Evolutionary conservation across 768 basidiomycete species (phyloP), one percentile per base, ranked within the genome.

Genomic region (Amanita inopinata): DNA sequence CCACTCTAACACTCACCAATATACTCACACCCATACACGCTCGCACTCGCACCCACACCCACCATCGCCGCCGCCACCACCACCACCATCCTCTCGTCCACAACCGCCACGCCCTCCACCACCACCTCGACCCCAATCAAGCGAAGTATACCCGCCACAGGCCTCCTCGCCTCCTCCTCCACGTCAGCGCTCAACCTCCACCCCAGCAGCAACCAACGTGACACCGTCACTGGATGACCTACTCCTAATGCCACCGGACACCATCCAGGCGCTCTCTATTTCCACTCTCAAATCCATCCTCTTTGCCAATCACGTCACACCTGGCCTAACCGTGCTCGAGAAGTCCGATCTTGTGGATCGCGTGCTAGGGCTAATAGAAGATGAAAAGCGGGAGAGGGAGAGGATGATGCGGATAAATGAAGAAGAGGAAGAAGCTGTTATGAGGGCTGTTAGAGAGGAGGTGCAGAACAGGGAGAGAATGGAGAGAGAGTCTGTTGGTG

Each of bases 301-400:
- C 15, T 88, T 78, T 54, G 77, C 78, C 41, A 88, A 92, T 50
- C 89, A 84, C 43, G 85, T 94, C 31, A 75, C 77, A 50, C 77
- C 86, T 20, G 74, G 78, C 32, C 32, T 33, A 17, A 42, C 41
- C 9, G 64, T 92, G 1, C 63, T 94, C n/a, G 92, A 96, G 65
- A 96, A 96, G 65, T 64, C 69, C 17, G 88, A 91, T 38, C 59
- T 91, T n/a, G 85, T 91, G 10, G 67, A 59, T 32, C 84, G 83
- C 53, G 87, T 88, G 18, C 51, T 63, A 43, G 63, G 59, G 11
- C 60, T 90, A 9, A 61, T 89, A 12, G 79, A 80, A 39, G 78
- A 78, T 46, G 84, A 87, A 56, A 62, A 65, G 48, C 51, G 59
- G 22, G 75, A 78, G 36, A 57, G 78, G 47, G 74, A 72, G 49